phyloP scores from a whole-genome alignment of 2,329 filamentous ascomycete species.

The Ophiostoma novo-ulmi region DNA sequence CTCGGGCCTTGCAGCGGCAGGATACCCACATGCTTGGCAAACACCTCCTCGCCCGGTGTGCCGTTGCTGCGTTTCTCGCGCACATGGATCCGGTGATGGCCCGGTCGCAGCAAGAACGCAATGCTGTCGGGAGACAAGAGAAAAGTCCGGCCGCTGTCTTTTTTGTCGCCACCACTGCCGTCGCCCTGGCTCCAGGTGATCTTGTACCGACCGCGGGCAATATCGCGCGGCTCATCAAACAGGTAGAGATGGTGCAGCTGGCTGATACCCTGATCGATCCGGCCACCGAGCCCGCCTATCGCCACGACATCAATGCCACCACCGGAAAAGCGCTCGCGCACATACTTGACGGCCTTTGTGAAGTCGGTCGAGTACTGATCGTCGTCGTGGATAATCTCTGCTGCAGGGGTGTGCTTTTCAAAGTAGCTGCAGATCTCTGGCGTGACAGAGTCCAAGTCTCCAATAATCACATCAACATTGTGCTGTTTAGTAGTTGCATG shows the following conservation, averaged over 20 bases:
- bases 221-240: slow-evolving; percentile 42
- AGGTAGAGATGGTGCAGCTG: slow-evolving; percentile 79
- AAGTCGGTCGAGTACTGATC: slow-evolving; percentile 92
- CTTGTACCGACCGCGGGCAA: background rate
- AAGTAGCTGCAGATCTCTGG: slow-evolving; percentile 63
- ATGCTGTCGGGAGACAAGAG: slow-evolving; percentile 76
- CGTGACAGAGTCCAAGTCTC: slow-evolving; percentile 81
- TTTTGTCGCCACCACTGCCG: slow-evolving; percentile 29
- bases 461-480: slow-evolving; percentile 69
- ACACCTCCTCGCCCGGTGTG: slow-evolving; percentile 41
- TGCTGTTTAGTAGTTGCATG: slow-evolving; percentile 31
- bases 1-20: slow-evolving; percentile 76
- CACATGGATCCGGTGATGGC: slow-evolving; percentile 63
- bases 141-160: slow-evolving; percentile 50
- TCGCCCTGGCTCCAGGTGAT: slow-evolving; percentile 29
- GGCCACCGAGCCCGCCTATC: slow-evolving; percentile 78
- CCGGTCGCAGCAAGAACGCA: slow-evolving; percentile 70
- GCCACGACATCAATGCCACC: slow-evolving; percentile 62
- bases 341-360: slow-evolving; percentile 67
- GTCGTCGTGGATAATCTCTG: slow-evolving; percentile 62
- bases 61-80: slow-evolving; percentile 37
- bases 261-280: slow-evolving; percentile 87
- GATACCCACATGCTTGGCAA: slow-evolving; percentile 79
- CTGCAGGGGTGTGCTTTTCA: slow-evolving; percentile 41
- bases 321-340: slow-evolving; percentile 36